Base-by-base conservation (phyloP, 176 grass and related monocot genomes). In the Cenchrus purpureus region DNA sequence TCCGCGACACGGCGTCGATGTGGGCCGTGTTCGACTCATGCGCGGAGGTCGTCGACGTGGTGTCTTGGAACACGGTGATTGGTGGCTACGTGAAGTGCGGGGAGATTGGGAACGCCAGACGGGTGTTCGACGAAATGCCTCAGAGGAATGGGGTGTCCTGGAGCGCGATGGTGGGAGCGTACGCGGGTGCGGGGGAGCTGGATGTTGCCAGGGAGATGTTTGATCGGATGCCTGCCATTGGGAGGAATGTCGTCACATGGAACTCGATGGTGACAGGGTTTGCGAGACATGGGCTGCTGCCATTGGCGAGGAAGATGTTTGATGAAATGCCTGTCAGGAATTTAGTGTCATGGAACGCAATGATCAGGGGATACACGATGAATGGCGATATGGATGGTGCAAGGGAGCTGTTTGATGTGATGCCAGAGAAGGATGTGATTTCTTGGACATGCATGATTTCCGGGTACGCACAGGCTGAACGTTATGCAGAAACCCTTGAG, bases 401-500 rank as follows among this genome's bases (percentile, higher is more conserved):
- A 0, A 88, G 55, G 44, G 25, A 85, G 45, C 73, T 95, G 66
- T 92, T 92, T 52, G 54, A 87, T 84, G 76, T 65, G 74, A 92
- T 95, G 90, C 90, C 83, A 0, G 83, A 91, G 43, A 90, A 90
- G 53, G 86, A 92, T 53, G 93, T 90, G 14, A 76, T 92, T 63
- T 92, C 83, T 16, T 95, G 88, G 90, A 95, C 86, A 5, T 90
- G 73, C 88, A 92, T 95, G 93, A 87, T 95, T 76, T 92, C 91
- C 0, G 90, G 93, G 48, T 92, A 90, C 82, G 86, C 86, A 16
- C 90, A 90, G 67, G 85, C 54, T 73, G 80, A 76, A 28, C 65
- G 58, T 17, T 81, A 91, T 44, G 44, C 32, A 0, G 87, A 91
- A 51, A 88, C 94, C 13, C 85, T 97, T 43, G 63, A 91, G 25